phyloP scores from a whole-genome alignment of 179 eudicot genomes.

The Silene noctiflora region DNA sequence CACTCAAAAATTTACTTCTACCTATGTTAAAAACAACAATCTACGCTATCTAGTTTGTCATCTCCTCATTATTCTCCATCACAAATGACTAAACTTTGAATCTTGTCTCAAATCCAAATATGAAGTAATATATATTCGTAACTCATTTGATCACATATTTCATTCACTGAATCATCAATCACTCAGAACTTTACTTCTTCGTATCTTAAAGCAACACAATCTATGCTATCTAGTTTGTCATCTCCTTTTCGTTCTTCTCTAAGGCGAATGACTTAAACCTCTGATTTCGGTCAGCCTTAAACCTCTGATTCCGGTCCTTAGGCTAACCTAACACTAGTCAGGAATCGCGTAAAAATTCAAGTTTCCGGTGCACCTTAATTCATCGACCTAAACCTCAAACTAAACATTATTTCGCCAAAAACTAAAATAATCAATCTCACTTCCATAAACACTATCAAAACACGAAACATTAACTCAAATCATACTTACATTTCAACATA shows the following conservation, averaged over 20 bases:
- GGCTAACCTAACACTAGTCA: too few species aligned
- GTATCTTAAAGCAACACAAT: neutral
- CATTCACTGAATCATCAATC: neutral
- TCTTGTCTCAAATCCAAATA: neutral
- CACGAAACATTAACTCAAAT: neutral
- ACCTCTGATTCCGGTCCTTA: too few species aligned
- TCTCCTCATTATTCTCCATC: neutral
- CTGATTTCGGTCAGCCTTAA: neutral
- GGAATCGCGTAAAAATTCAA: neutral
- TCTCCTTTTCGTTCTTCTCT: neutral
- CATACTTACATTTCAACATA: neutral
- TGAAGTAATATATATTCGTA: neutral
- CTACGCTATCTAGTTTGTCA: neutral
- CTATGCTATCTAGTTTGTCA: neutral
- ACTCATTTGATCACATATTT: neutral
- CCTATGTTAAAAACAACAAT: neutral
- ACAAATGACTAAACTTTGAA: too few species aligned
- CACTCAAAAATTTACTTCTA: neutral
- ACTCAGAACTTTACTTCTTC: slow-evolving; percentile 4
- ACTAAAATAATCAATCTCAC: neutral
- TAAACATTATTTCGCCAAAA: neutral
- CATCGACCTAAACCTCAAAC: neutral
- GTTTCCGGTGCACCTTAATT: neutral
- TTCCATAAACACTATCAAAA: neutral
- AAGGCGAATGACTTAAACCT: too few species aligned